These are phyloP conservation scores for Madurella fahalii DNA, from an alignment of 2,329 filamentous ascomycete species.

Conservation along the genomic window DNA sequence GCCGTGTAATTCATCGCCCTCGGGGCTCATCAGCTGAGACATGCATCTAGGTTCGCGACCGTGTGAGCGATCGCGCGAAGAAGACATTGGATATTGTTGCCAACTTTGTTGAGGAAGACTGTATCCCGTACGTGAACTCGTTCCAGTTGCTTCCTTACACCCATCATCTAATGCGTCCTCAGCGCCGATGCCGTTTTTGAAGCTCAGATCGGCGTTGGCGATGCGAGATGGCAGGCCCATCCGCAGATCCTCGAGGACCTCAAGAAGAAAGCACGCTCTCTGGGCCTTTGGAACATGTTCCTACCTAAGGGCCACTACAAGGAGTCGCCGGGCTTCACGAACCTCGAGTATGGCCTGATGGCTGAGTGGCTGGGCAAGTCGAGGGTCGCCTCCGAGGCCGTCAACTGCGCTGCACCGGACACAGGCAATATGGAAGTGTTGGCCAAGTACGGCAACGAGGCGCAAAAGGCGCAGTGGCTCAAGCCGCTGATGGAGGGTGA, in stretches of 20 bases:
- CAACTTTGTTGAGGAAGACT: conserved; percentile 97
- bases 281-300: conserved; percentile 99
- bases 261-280: conserved; percentile 74
- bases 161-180: conserved; percentile 7
- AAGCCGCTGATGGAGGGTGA: conserved; percentile 75
- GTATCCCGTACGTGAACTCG: conserved; percentile 61
- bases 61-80: conserved; percentile 79
- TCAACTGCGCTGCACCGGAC: conserved; percentile 86
- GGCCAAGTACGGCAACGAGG: conserved; percentile 83
- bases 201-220: conserved; percentile 73
- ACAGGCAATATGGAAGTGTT: conserved; percentile 96
- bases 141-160: not conserved
- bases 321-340: conserved; percentile 89
- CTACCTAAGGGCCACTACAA: conserved; percentile 91
- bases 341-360: conserved; percentile 97
- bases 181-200: conserved; percentile 75
- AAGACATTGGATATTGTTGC: conserved; percentile 83
- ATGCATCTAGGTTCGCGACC: conserved; percentile 34
- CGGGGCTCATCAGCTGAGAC: conserved; percentile 5
- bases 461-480: conserved; percentile 81
- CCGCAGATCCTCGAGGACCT: conserved; percentile 82
- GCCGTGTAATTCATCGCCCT: not conserved
- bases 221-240: conserved; percentile 73
- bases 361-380: conserved; percentile 92
- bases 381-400: conserved; percentile 74